phyloP scores from a whole-genome alignment of 2,329 filamentous ascomycete species.

The Emmonsiellopsis sp. region DNA sequence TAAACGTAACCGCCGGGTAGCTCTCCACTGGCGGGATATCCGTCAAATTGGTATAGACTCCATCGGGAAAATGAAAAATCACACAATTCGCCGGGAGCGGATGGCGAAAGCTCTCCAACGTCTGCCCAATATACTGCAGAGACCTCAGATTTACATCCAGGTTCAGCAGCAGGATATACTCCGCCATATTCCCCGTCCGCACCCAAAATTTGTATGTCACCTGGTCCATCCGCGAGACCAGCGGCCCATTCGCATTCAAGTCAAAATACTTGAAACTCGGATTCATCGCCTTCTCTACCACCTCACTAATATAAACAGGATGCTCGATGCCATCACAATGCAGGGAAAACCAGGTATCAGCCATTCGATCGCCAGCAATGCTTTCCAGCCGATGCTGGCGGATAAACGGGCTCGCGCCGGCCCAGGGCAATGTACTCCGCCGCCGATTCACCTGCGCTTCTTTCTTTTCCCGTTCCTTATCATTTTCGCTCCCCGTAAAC shows the following conservation, averaged over 20 bases:
- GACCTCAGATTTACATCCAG: conserved; percentile 61
- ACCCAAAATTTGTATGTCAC: conserved; percentile 70
- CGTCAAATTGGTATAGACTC: conserved; percentile 67
- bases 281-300: conserved; percentile 72
- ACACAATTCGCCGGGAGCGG: conserved; percentile 74
- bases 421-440: conserved; percentile 56
- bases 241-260: conserved; percentile 53
- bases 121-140: conserved; percentile 69
- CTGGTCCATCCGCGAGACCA: conserved; percentile 55
- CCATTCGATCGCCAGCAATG: conserved; percentile 61
- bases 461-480: conserved; percentile 6
- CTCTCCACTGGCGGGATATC: conserved; percentile 50
- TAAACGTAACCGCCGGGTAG: conserved; percentile 1
- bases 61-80: conserved; percentile 76
- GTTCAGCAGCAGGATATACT: conserved; percentile 60
- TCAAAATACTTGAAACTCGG: conserved; percentile 85
- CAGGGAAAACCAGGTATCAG: conserved; percentile 82
- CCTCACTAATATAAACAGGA: conserved; percentile 85
- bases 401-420: conserved; percentile 47
- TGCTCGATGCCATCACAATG: conserved; percentile 59
- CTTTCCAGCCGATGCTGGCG: conserved; percentile 70
- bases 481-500: not conserved
- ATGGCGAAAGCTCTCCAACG: conserved; percentile 55
- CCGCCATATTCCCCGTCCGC: conserved; percentile 43
- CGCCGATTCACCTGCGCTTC: conserved; percentile 29